Evolutionary conservation across 2,329 filamentous ascomycete species (phyloP).

Genomic region (Claviceps capensis): DNA sequence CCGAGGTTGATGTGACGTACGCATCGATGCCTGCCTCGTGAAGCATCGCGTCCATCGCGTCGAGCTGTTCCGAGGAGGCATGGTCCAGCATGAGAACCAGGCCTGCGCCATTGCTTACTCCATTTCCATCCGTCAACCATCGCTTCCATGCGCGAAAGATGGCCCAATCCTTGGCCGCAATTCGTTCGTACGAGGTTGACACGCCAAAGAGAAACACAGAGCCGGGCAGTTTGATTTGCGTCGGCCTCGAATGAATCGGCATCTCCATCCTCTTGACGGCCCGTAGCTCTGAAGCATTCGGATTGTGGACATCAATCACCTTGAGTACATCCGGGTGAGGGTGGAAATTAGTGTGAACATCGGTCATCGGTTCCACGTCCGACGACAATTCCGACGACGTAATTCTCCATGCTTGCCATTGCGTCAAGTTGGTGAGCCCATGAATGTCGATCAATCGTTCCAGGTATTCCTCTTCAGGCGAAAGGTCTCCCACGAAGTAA

Average conservation of each 20-base stretch:
- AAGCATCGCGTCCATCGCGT: constrained; percentile 18
- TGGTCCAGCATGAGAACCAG: constrained; percentile 28
- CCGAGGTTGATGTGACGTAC: constrained; percentile 19
- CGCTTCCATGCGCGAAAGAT: constrained; percentile 29
- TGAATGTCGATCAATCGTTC: constrained; percentile 14
- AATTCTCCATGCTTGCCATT: constrained; percentile 23
- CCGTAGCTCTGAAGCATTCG: constrained; percentile 14
- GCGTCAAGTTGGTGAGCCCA: constrained; percentile 17
- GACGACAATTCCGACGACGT: constrained; percentile 15
- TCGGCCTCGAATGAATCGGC: constrained; percentile 17
- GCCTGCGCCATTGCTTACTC: constrained; percentile 28
- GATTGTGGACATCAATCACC: constrained; percentile 14
- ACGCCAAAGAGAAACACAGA: constrained; percentile 29
- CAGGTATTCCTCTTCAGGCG: constrained; percentile 21
- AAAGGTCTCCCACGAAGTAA: constrained; percentile 7
- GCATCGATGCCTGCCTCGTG: constrained; percentile 25
- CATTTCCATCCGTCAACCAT: constrained; percentile 29
- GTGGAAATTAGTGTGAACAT: constrained; percentile 18
- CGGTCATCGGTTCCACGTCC: constrained; percentile 15
- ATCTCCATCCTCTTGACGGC: constrained; percentile 19
- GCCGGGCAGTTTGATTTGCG: constrained; percentile 21
- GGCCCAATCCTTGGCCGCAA: constrained; percentile 24
- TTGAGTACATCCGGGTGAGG: constrained; percentile 12
- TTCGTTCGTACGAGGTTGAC: constrained; percentile 27
- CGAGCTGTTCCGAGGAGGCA: constrained; percentile 19